phyloP scores from a whole-genome alignment of 495 filamentous ascomycete genomes.

The Aeminium ludgeri region DNA sequence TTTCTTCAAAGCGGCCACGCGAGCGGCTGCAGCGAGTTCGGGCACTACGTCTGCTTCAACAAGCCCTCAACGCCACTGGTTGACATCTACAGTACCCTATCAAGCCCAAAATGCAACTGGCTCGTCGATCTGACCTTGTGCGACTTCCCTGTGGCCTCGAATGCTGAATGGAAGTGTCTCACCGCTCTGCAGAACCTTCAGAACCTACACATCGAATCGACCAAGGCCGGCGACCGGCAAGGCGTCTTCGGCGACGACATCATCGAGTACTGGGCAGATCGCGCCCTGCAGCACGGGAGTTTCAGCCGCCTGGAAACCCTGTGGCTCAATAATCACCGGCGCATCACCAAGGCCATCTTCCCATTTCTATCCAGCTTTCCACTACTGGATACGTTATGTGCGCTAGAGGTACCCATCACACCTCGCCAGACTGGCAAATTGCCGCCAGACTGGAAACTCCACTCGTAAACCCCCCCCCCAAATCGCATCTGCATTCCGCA shows the following conservation, averaged over 20 bases:
- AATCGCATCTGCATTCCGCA: too few species aligned
- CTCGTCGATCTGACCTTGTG: slow-evolving; percentile 1
- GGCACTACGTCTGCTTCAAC: too few species aligned
- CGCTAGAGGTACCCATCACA: too few species aligned
- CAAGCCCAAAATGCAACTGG: not conserved
- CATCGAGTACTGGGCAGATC: not conserved
- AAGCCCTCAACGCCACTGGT: not conserved
- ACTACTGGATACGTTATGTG: too few species aligned
- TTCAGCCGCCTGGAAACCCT: not conserved
- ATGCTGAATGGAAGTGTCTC: not conserved
- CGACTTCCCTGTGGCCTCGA: not conserved
- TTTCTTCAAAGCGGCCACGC: too few species aligned
- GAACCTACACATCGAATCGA: not conserved
- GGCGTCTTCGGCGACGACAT: not conserved
- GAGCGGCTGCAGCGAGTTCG: too few species aligned
- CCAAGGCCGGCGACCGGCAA: not conserved
- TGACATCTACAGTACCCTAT: not conserved
- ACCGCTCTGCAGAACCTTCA: slow-evolving; percentile 1
- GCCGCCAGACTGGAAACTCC: too few species aligned
- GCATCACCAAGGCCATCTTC: too few species aligned
- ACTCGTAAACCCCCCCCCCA: too few species aligned
- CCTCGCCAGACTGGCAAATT: too few species aligned
- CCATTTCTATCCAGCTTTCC: too few species aligned
- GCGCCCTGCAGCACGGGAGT: not conserved
- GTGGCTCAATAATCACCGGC: too few species aligned